Base-by-base conservation (phyloP, 768 basidiomycete genomes). In the Coprinopsis strossmayeri region DNA sequence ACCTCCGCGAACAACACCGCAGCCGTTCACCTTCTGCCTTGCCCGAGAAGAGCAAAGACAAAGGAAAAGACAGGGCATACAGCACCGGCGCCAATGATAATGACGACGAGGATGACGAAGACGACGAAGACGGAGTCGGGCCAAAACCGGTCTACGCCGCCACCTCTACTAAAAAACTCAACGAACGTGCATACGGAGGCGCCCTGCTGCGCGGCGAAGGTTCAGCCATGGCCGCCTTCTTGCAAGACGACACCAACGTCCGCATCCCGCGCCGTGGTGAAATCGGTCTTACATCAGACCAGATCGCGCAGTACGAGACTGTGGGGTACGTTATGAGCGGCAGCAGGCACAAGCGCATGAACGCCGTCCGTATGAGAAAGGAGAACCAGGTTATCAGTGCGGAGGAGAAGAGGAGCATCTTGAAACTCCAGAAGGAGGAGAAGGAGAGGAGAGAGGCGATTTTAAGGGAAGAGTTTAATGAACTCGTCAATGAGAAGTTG, bases 361-460 rank as follows among this genome's bases (percentile, higher is more conserved):
- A 98, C 57, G 95, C 96, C 0, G 95, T 99, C 37, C 88, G 96
- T 52, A 89, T 99, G 82, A 74, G 95, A 61, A 98, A 98, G 75
- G 96, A 99, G 73, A 97, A 99, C 70, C 96, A 99, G 69, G 94
- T 98, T 54, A 99, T 99, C 63, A 91, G 87, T 58, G 93, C 95
- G 1, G 96, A 98, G 68, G 96, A 99, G 76, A 98, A 98, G 76
- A 71, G 96, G 27, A 90, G 91, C 28, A 94, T 98, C 50, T 63
- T 98, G 62, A 95, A 96, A 68, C 60, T 97, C 65, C 95, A 97
- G 68, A 87, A 74, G 62, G 95, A 97, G 64, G 96, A 99, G 70
- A 81, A 87, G 64, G 83, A 86, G 66, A 82, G 94, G 68, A 78
- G 91, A 59, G 96, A 99, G 68, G 73, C 84, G 4, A 84, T 92